phyloP scores from a whole-genome alignment of 2,329 filamentous ascomycete species.

The Colletotrichum kahawae region DNA sequence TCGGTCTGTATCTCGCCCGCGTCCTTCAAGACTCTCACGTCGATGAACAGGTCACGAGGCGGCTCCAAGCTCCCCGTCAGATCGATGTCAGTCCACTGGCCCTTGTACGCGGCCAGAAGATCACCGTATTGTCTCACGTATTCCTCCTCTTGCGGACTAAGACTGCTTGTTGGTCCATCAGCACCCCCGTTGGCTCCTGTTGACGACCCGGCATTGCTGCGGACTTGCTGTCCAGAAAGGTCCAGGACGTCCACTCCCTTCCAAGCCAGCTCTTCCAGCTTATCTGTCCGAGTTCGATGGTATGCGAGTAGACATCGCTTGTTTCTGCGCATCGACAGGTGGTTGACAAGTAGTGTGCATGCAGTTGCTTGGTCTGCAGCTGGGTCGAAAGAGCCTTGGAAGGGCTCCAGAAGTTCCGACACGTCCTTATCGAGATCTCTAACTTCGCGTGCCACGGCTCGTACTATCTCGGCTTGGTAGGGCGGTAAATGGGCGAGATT shows the following conservation, averaged over 20 bases:
- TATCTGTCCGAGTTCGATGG: slow-evolving; percentile 87
- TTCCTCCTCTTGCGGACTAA: slow-evolving; percentile 96
- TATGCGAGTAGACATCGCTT: slow-evolving; percentile 96
- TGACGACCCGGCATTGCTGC: slow-evolving; percentile 37
- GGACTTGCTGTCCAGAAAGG: slow-evolving; percentile 61
- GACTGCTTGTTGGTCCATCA: slow-evolving; percentile 69
- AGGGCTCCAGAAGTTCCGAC: slow-evolving; percentile 77
- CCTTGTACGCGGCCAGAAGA: slow-evolving; percentile 93
- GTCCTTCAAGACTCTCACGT: slow-evolving; percentile 94
- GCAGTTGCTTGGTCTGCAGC: slow-evolving; percentile 82
- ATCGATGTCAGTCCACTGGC: slow-evolving; percentile 98
- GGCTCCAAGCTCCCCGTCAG: slow-evolving; percentile 92
- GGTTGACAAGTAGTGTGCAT: slow-evolving; percentile 89
- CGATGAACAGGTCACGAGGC: slow-evolving; percentile 94
- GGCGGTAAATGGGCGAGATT: slow-evolving; percentile 84
- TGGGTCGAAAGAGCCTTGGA: slow-evolving; percentile 85
- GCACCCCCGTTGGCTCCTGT: slow-evolving; percentile 36
- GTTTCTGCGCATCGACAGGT: slow-evolving; percentile 93
- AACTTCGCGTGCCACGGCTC: slow-evolving; percentile 86
- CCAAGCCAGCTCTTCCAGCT: slow-evolving; percentile 94
- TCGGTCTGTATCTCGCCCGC: slow-evolving; percentile 99
- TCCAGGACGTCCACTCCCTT: slow-evolving; percentile 84
- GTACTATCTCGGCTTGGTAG: slow-evolving; percentile 91
- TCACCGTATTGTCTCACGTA: slow-evolving; percentile 93
- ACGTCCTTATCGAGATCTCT: slow-evolving; percentile 92